A percentile compares a stretch with the other conserved stretches of the same genome.
Conservation (phyloP, 441 rosid genomes). For the Croton laevigatus region DNA sequence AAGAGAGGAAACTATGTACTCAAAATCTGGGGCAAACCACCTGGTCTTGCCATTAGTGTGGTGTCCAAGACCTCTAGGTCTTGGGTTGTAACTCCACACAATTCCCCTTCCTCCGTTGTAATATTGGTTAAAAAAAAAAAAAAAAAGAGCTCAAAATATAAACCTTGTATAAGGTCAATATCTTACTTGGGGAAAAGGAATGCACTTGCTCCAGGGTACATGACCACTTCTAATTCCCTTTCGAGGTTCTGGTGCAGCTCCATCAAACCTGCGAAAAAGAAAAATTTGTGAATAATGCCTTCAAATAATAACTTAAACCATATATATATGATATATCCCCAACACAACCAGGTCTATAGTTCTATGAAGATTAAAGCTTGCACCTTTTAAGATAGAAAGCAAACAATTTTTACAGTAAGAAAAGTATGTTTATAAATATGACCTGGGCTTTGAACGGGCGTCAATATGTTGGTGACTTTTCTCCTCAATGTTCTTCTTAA, state of each 20-base stretch:
- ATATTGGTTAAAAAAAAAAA: neutral
- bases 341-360: neutral
- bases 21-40: too few relatives aligned
- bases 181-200: constrained; percentile 71
- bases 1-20: neutral
- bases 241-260: constrained; percentile 79
- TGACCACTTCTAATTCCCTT: constrained; percentile 92
- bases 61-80: too few relatives aligned
- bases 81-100: too few relatives aligned
- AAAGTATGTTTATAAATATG: constrained; percentile 13
- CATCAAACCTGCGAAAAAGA: constrained; percentile 63
- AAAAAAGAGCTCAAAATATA: neutral
- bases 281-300: neutral
- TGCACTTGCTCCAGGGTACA: constrained; percentile 89
- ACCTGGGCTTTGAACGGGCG: constrained; percentile 90
- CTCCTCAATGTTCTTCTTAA: constrained; percentile 63
- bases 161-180: neutral
- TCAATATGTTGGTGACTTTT: constrained; percentile 72
- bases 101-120: too few relatives aligned
- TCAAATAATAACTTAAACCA: neutral
- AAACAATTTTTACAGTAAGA: neutral
- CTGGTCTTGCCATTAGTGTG: too few relatives aligned
- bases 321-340: neutral
- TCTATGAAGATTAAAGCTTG: neutral
- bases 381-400: neutral